Base-by-base conservation (phyloP, 192 early-diverging fungal species). In the Kickxella alabastrina region DNA sequence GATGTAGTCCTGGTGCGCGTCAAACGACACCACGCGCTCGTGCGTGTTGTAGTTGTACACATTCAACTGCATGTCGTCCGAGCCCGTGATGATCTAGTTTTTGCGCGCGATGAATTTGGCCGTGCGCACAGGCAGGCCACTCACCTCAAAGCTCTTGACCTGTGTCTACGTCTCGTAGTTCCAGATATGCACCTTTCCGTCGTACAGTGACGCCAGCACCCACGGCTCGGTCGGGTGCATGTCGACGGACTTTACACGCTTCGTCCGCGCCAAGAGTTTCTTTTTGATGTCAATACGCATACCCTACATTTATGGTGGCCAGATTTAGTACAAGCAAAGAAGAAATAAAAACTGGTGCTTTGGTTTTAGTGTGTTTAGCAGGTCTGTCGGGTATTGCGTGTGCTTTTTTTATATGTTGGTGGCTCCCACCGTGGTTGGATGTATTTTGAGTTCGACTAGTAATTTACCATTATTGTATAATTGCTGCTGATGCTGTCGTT, bases 21-120 rank as follows among this genome's bases (percentile, higher is more conserved):
- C 94, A 68, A 97, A 97, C 29, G 87, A 84, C 15, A 86, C 84
- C 14, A 99, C 89, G 57, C 97, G 96, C 71, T 99, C 97, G 70
- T 92, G 91, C 27, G 97, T 99, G 73, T 98, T 97, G 83, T 99
- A 99, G 86, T 99, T 99, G 87, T 90, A 99, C 37, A 99, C 93
- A 12, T 88, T 83, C 61, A 98, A 69, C 56, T 95, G 92, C 85
- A 93, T 92, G 75, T 99, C 97, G 65, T 99, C 97, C 8, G 92
- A 90, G 29, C 97, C 97, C 10, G 93, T 85, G 36, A 98, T 79
- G 27, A 99, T 78, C 89, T 92, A 99, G 68, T 89, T 92, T 81
- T 99, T 99, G 50, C 97, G 83, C 13, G 94, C 79, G 62, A 99
- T 89, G 62, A 99, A 99, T 67, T 92, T 95, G 41, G 92, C 93